Evolutionary conservation across 306 rosid genomes (phyloP).

Genomic region (Rosa rugosa): DNA sequence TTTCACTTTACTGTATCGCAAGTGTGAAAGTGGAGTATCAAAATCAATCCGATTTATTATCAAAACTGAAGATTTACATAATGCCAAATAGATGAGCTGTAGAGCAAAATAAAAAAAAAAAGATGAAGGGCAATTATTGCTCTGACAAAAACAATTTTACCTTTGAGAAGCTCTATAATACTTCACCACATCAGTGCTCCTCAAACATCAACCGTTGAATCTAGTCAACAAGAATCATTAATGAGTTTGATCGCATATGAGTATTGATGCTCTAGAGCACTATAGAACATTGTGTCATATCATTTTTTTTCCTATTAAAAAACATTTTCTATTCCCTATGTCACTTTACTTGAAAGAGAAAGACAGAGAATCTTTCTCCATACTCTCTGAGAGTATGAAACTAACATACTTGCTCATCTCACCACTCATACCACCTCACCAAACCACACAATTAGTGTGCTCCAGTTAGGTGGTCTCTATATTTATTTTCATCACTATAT

Average conservation of each 20-base stretch:
- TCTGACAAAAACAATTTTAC: not conserved
- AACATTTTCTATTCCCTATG: not conserved
- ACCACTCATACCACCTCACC: not conserved
- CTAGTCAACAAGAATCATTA: not conserved
- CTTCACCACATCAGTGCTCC: not conserved
- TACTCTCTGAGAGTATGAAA: conserved; percentile 20
- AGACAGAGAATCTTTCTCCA: not conserved
- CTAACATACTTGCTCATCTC: conserved; percentile 5
- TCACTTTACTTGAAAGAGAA: not conserved
- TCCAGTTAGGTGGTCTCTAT: not conserved
- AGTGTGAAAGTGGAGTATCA: not conserved
- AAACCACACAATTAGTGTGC: not conserved
- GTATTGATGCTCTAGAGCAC: not conserved
- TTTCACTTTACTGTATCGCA: not conserved
- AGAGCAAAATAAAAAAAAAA: not conserved
- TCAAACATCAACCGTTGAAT: not conserved
- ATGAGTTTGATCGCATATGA: not conserved
- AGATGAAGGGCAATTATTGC: not conserved
- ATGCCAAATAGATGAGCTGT: not conserved
- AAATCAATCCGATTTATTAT: not conserved
- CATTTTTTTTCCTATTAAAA: not conserved
- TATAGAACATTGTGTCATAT: not conserved
- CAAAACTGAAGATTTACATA: not conserved
- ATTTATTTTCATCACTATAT: not conserved
- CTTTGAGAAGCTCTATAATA: not conserved